Base-by-base conservation (phyloP, 1,284 basidiomycete species). In the Papiliotrema terrestris region DNA sequence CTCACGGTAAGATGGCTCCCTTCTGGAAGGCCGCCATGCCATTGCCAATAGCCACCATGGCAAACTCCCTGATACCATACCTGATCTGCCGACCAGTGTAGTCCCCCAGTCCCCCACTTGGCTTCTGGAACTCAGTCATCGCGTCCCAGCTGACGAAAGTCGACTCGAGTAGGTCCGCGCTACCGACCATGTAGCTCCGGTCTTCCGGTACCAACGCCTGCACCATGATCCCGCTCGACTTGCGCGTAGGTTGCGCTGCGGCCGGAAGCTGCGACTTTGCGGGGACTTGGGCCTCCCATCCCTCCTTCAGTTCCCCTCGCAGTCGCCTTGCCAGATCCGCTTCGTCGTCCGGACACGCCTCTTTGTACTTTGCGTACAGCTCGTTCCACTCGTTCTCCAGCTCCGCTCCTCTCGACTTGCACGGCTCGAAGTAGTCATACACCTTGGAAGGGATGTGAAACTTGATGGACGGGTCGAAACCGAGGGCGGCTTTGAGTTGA, bases 11-110 rank as follows among this genome's bases (percentile, higher is more conserved):
- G 54, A 70, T 64, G 51, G 62, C 60, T n/a, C 71, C 71, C 54
- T 68, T 68, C 20, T 73, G 69, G 50, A 66, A 73, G 2, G 69
- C 71, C 3, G 71, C 68, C 32, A 72, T 45, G 37, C 71, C 71
- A 51, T 73, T 73, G 2, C 60, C 67, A 11, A 65, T 52, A 19
- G 58, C 71, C 8, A 68, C 61, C 71, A 73, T 73, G 35, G 69
- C 68, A 54, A 65, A 63, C 55, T 74, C 72, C 39, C 72, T 57
- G 42, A 74, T 73, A 54, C 72, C 72, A 47, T 63, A 74, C 43
- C 71, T 57, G 52, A 75, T 63, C 50, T 75, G 71, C 38, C 71
- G 62, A 9, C 74, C 74, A 6, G 59, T 50, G 46, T 69, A 73
- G 51, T 73, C 69, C 0, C 72, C 72, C 25, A 66, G 55, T 8